Conservation (phyloP, 176 grass and related monocot species). For the Coix lacrymajobi region DNA sequence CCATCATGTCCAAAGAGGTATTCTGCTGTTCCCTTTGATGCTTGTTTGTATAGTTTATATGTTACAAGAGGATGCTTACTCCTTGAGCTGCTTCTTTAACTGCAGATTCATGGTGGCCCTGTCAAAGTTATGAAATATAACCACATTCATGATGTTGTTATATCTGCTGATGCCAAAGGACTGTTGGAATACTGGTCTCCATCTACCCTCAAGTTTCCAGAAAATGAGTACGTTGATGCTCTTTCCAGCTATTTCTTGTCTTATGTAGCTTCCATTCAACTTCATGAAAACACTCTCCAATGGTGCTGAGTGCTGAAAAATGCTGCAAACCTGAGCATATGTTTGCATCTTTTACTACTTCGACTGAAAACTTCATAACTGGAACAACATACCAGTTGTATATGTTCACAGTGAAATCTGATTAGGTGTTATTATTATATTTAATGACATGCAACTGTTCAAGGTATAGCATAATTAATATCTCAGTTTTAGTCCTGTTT, state of each 20-base stretch:
- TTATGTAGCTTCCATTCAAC: neutral
- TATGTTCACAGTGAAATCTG: neutral
- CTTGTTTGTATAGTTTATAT: neutral
- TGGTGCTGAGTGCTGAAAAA: neutral
- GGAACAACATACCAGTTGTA: neutral
- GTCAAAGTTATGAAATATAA: slow-evolving; percentile 96
- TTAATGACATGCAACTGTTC: neutral
- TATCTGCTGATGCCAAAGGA: slow-evolving; percentile 80
- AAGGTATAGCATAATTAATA: neutral
- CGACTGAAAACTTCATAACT: neutral
- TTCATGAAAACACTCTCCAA: neutral
- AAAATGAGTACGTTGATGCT: slow-evolving; percentile 57
- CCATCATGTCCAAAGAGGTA: slow-evolving; percentile 93
- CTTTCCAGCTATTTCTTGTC: neutral
- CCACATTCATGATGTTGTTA: slow-evolving; percentile 50
- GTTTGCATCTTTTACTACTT: neutral
- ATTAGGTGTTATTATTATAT: neutral
- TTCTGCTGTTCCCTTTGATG: neutral
- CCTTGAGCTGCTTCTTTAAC: slow-evolving; percentile 8
- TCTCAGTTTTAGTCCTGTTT: neutral
- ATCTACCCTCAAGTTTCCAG: slow-evolving; percentile 69
- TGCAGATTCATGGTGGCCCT: slow-evolving; percentile 81
- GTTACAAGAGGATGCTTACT: neutral
- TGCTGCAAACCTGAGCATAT: neutral
- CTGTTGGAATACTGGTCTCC: slow-evolving; percentile 94